Percentiles rank a stretch among this genome's conserved stretches.
These are phyloP conservation scores for Psilocybe subaeruginosa DNA, from an alignment of 768 basidiomycete genomes.

Conservation along the genomic window DNA sequence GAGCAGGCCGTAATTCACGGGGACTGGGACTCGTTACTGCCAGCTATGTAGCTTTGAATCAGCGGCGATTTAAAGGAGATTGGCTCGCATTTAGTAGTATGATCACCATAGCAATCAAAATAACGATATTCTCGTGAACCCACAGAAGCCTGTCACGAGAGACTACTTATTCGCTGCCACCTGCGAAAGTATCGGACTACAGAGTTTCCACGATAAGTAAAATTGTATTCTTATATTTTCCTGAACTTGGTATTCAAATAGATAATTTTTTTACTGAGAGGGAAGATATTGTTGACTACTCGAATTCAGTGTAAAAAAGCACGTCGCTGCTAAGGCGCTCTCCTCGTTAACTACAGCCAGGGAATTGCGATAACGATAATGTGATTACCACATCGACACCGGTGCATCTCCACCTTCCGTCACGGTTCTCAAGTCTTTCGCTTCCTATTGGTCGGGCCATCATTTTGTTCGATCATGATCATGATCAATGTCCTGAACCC, in stretches of 20 bases:
- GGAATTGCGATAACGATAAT: neutral
- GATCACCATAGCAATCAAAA: neutral
- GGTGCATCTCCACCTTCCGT: neutral
- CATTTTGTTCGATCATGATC: slow-evolving; percentile 1
- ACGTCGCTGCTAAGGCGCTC: no score
- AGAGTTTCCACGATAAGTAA: neutral
- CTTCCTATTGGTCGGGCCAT: neutral
- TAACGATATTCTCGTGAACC: neutral
- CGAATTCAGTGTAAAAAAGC: no score
- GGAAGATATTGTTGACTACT: no score
- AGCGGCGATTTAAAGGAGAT: neutral
- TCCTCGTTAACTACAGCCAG: no score
- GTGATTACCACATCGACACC: neutral
- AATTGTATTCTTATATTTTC: no score
- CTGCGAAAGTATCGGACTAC: neutral
- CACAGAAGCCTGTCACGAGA: no score
- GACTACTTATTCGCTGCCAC: no score
- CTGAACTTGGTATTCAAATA: no score
- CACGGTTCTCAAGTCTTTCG: neutral
- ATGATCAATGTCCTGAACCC: neutral
- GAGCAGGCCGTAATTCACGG: neutral
- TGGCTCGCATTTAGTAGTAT: neutral
- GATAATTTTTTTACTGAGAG: no score
- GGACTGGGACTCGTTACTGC: neutral
- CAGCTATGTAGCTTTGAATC: neutral